Base-by-base conservation (phyloP, 306 rosid genomes). In the Lathyrus oleraceus region DNA sequence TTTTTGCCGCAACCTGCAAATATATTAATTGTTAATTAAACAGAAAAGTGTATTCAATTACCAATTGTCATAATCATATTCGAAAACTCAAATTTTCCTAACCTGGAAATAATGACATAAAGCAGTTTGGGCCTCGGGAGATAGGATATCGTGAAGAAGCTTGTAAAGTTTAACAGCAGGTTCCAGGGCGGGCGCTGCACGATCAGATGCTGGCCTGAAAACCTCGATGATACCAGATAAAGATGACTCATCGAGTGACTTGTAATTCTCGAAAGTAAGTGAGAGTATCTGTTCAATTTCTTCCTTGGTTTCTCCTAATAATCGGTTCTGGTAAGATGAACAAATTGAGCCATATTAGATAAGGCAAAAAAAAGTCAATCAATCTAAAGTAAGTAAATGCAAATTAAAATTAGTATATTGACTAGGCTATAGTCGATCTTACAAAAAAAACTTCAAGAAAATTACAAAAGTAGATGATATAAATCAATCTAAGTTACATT, bases 61-160 rank as follows among this genome's bases (percentile, higher is more conserved):
- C 61, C 66, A 78, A 65, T 76, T 35, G 53, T 27, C 67, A 27
- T 52, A 45, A 77, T 14, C 11, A 39, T 51, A 56, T 73, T 52
- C 40, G 67, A 70, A 28, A 77, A 12, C 10, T 32, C 10, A 35
- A 78, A 28, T 81, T 72, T 51, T 69, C 35, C 81, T 45, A 76
- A 94, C 99, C 99, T 94, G 99, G 84, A 95, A 95, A 82, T 91
- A 84, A 43, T 91, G 99, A 80, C 99, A 95, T 65, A 95, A 74
- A 21, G 95, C 77, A 71, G 85, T 91, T 78, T 95, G 99, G 28
- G 88, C 88, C 95, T 95, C 99, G 0, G 99, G 97, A 76, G 99
- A 89, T 74, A 95, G 83, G 72, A 95, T 76, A 75, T 95, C 99
- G 17, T 91, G 96, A 80, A 95, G 97, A 77, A 91, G 92, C 53